phyloP scores from a whole-genome alignment of 1,284 basidiomycete genomes.

The Trichosporon coremiiforme region DNA sequence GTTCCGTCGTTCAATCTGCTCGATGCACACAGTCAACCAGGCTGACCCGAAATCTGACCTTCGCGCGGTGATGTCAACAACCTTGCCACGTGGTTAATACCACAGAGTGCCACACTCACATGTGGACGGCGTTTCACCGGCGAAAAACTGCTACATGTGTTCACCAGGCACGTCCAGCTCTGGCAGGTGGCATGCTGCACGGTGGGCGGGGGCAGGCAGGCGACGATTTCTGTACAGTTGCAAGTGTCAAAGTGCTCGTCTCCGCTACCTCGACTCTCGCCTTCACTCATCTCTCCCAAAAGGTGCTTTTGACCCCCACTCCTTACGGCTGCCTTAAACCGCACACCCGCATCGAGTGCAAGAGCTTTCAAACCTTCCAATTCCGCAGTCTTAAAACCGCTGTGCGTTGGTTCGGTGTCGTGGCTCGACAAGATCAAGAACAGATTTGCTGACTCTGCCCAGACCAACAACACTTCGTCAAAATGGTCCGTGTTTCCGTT shows the following conservation, averaged over 20 bases:
- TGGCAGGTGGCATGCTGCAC: too few relatives aligned
- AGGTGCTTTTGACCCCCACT: constrained; percentile 38
- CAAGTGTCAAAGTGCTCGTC: background rate
- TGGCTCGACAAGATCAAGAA: constrained; percentile 8
- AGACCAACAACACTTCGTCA: constrained; percentile 30
- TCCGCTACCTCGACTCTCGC: constrained; percentile 13
- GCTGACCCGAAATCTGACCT: constrained; percentile 3
- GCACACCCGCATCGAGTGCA: constrained; percentile 56
- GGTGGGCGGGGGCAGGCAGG: background rate
- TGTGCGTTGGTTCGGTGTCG: constrained; percentile 18
- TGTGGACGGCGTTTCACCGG: background rate
- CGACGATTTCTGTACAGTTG: background rate
- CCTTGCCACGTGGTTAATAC: background rate
- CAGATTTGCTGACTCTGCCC: constrained; percentile 3
- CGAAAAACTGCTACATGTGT: constrained; percentile 11
- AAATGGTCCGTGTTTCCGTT: constrained; percentile 58
- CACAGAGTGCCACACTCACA: background rate
- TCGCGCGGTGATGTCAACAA: constrained; percentile 20
- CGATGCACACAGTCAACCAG: background rate
- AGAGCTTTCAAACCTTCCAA: constrained; percentile 44
- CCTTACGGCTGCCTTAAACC: constrained; percentile 50
- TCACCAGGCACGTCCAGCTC: background rate
- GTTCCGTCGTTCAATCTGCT: constrained; percentile 25
- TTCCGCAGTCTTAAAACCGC: constrained; percentile 19
- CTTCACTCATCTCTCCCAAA: constrained; percentile 22